phyloP scores from a whole-genome alignment of 768 basidiomycete species.

The Galerina marginata region DNA sequence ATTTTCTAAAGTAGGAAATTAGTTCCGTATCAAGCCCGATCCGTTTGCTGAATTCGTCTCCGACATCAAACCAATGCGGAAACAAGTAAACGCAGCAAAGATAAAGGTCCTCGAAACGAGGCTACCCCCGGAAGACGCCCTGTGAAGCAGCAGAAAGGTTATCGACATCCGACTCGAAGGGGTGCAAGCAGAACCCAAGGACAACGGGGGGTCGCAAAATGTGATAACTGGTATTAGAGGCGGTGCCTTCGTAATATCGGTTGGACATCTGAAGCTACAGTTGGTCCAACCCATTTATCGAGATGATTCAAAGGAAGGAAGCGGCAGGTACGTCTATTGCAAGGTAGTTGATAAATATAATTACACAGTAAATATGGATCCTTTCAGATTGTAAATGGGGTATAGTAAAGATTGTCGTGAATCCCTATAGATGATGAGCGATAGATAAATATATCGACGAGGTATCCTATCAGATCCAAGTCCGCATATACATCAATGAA shows the following conservation, averaged over 20 bases:
- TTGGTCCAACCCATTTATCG: too few species aligned
- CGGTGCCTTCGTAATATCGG: too few species aligned
- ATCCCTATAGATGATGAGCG: not conserved
- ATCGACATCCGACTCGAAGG: too few species aligned
- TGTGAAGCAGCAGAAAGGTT: too few species aligned
- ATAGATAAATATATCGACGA: not conserved
- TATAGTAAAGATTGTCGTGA: not conserved
- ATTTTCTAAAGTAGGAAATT: too few species aligned
- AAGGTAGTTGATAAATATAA: slow-evolving; percentile 52
- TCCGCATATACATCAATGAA: not conserved
- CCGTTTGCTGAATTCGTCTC: slow-evolving; percentile 2
- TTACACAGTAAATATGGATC: not conserved
- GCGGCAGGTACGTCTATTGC: slow-evolving; percentile 15
- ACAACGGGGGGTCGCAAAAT: slow-evolving; percentile 28
- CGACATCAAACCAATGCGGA: slow-evolving; percentile 16
- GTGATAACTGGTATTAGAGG: too few species aligned
- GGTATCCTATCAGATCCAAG: not conserved
- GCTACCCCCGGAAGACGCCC: not conserved
- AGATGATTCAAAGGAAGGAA: too few species aligned
- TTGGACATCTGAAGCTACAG: too few species aligned
- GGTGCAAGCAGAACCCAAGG: slow-evolving; percentile 41
- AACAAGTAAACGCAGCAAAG: slow-evolving; percentile 22
- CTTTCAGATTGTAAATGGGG: too few species aligned
- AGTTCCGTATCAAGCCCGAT: too few species aligned
- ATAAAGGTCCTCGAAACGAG: slow-evolving; percentile 26